Percentiles rank a stretch among this genome's conserved stretches.
Conservation (phyloP, 169 alveolate genomes). For the Plasmodium knowlesi region DNA sequence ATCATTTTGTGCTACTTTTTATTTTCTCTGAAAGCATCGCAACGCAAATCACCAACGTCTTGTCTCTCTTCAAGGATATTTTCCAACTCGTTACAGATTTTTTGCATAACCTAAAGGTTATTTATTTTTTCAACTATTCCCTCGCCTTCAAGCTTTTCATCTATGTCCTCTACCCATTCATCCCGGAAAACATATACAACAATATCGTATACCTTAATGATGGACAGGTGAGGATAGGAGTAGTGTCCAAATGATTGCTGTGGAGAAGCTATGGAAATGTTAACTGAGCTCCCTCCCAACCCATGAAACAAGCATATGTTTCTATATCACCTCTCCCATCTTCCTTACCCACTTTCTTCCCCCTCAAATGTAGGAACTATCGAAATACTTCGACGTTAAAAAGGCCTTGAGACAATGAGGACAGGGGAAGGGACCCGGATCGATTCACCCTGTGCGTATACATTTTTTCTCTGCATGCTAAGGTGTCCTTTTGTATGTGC, state of each 20-base stretch:
- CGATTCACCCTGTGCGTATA: not conserved
- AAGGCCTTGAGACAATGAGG: slow-evolving; percentile 18
- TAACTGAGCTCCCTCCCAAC: not conserved
- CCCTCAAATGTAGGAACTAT: slow-evolving; percentile 22
- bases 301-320: not conserved
- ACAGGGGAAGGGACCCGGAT: not conserved
- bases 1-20: slow-evolving; percentile 45
- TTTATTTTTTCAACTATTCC: slow-evolving; percentile 52
- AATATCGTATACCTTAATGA: slow-evolving; percentile 20
- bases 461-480: not conserved
- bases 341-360: not conserved
- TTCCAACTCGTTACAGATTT: slow-evolving; percentile 36
- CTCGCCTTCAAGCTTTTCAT: slow-evolving; percentile 33
- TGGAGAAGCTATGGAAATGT: not conserved
- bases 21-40: slow-evolving; percentile 31
- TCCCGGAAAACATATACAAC: slow-evolving; percentile 34
- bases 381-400: slow-evolving; percentile 50
- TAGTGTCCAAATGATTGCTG: not conserved
- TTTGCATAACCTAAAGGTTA: slow-evolving; percentile 25
- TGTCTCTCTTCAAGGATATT: slow-evolving; percentile 49
- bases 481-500: not conserved
- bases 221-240: not conserved
- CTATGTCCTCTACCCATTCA: slow-evolving; percentile 49
- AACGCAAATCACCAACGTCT: slow-evolving; percentile 23
- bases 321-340: not conserved